These are phyloP conservation scores for Nigrograna mackinnonii DNA, from an alignment of 2,329 filamentous ascomycete genomes.

Conservation along the genomic window DNA sequence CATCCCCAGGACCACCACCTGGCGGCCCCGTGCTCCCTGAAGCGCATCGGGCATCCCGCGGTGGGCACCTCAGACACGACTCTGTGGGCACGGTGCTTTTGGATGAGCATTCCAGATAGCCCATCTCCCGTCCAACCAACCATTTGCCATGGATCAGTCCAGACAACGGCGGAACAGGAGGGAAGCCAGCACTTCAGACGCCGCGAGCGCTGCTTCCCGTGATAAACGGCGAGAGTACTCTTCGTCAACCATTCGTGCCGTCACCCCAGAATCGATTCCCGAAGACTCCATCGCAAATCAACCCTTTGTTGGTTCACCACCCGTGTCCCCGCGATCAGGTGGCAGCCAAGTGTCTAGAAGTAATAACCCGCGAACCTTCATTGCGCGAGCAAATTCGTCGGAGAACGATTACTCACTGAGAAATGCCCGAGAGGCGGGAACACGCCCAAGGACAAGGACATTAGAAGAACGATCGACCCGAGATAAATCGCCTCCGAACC, in stretches of 20 bases:
- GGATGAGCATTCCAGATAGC: slow-evolving; percentile 4
- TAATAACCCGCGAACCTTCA: slow-evolving; percentile 27
- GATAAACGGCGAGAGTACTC: slow-evolving; percentile 24
- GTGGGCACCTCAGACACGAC: slow-evolving; percentile 1
- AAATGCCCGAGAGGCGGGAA: slow-evolving; percentile 54
- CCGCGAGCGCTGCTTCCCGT: slow-evolving; percentile 13
- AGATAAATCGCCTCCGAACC: slow-evolving; percentile 44
- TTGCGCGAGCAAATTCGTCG: slow-evolving; percentile 34
- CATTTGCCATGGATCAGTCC: slow-evolving; percentile 28
- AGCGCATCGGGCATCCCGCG: slow-evolving; percentile 2
- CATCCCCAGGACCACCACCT: slow-evolving; percentile 4
- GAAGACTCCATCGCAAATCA: slow-evolving; percentile 21
- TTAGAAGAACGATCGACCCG: slow-evolving; percentile 49
- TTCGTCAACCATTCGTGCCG: slow-evolving; percentile 61
- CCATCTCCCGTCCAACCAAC: slow-evolving; percentile 10
- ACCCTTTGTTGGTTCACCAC: slow-evolving; percentile 24
- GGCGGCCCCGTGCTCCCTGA: slow-evolving; percentile 5
- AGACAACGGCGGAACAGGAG: slow-evolving; percentile 23
- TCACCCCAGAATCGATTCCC: slow-evolving; percentile 63
- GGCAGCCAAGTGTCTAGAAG: slow-evolving; percentile 14
- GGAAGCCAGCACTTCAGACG: slow-evolving; percentile 26
- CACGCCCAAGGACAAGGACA: slow-evolving; percentile 54
- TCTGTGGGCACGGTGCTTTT: not conserved
- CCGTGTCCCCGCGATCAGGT: slow-evolving; percentile 30
- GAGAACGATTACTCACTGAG: slow-evolving; percentile 35